Percentiles rank a stretch among this genome's conserved stretches.
Conservation (phyloP, 495 filamentous ascomycete genomes). For the Aspergillus panamensis region DNA sequence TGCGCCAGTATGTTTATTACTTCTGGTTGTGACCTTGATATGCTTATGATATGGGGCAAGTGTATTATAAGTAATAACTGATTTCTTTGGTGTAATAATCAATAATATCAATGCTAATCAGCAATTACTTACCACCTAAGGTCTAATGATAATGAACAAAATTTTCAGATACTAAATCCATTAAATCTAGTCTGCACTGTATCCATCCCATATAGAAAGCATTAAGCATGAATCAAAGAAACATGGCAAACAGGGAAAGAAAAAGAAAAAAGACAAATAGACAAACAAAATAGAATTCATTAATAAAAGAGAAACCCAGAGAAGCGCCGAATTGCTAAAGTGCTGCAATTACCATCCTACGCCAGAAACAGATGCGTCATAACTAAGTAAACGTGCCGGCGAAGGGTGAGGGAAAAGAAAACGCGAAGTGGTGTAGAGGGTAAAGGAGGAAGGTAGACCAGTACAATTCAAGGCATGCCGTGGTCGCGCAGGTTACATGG, state of each 20-base stretch:
- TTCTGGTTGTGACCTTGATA: not conserved
- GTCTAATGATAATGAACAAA: too few relatives aligned
- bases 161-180: too few relatives aligned
- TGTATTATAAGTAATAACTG: too few relatives aligned
- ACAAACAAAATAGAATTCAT: not conserved
- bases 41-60: not conserved
- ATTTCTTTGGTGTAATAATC: too few relatives aligned
- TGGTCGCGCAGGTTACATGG: too few relatives aligned
- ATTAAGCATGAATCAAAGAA: not conserved
- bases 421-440: too few relatives aligned
- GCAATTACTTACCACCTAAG: too few relatives aligned
- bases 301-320: not conserved
- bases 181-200: not conserved
- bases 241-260: conserved; percentile 1
- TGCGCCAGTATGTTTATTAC: too few relatives aligned
- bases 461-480: too few relatives aligned
- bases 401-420: conserved; percentile 3
- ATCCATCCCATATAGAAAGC: conserved; percentile 10
- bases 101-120: too few relatives aligned
- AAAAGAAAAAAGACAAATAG: not conserved
- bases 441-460: too few relatives aligned
- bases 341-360: conserved; percentile 10
- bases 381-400: conserved; percentile 1
- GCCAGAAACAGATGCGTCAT: conserved; percentile 20
- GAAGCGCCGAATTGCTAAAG: conserved; percentile 10